phyloP scores from a whole-genome alignment of 192 early-diverging fungal genomes.

The Rhizoclosmatium globosum region DNA sequence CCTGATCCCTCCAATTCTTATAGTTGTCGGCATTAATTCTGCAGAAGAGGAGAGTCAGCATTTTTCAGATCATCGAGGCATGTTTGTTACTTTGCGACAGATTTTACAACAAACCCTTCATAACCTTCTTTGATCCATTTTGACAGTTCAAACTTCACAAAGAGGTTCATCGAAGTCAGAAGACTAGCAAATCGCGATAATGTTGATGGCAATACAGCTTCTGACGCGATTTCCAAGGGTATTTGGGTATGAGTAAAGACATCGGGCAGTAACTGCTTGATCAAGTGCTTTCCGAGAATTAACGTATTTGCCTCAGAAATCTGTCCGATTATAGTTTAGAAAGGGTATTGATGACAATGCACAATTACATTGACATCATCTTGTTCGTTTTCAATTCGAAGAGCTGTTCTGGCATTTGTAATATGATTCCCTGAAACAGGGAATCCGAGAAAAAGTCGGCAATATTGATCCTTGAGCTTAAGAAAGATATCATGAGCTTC shows the following conservation, averaged over 20 bases:
- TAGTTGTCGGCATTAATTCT: slow-evolving; percentile 31
- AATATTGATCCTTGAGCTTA: slow-evolving; percentile 14
- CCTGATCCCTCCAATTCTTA: slow-evolving; percentile 19
- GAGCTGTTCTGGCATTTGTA: background rate
- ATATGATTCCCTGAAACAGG: slow-evolving; percentile 17
- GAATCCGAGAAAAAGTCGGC: background rate
- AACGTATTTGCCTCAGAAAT: background rate
- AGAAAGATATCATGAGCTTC: background rate
- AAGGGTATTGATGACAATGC: background rate
- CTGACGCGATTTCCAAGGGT: background rate
- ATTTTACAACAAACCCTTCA: slow-evolving; percentile 24
- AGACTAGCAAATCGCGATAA: background rate
- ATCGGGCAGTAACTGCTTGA: slow-evolving; percentile 3
- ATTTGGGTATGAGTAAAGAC: background rate
- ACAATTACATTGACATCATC: background rate
- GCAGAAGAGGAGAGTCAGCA: background rate
- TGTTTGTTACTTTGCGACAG: background rate
- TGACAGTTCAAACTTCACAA: background rate
- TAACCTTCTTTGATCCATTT: slow-evolving; percentile 26
- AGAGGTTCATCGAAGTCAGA: background rate
- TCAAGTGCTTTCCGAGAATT: background rate
- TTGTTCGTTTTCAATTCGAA: slow-evolving; percentile 24
- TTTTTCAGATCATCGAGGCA: too few species aligned
- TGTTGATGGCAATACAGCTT: background rate
- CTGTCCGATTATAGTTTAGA: background rate